Base-by-base conservation (phyloP, 73 alveolate species). In the Paramecium biaurelia region DNA sequence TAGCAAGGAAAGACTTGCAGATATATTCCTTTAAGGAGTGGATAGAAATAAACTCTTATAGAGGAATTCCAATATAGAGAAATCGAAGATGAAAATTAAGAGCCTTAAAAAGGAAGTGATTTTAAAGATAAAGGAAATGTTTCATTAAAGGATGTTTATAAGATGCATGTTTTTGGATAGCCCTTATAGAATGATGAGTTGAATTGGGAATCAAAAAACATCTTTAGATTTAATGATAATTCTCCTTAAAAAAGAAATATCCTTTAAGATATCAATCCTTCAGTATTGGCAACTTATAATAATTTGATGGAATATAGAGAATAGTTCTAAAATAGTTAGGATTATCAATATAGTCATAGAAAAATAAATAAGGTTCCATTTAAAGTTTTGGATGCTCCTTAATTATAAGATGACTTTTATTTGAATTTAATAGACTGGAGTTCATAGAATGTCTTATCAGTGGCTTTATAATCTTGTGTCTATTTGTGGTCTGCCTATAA, bases 381-480 rank as follows among this genome's bases (percentile, higher is more conserved):
- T 92, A 99, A 99, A 93, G 99, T 99, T 20, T 96, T 99, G 45
- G 99, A 99, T 92, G 99, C 99, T 2, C 99, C 99, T 0, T 92
- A 97, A 89, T 96, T 99, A 37, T 92, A 97, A 93, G 99, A 95
- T 93, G 99, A 99, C 95, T 99, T 98, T 94, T 99, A 99, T 96
- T 94, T 99, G 34, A 98, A 99, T 94, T 93, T 99, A 58, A 96
- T 99, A 34, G 99, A 98, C 93, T 98, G 99, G 99, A 96, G 99
- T 7, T 92, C 98, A 3, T 84, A 92, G 56, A 98, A 98, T 84
- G 97, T 96, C 53, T 85, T 98, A 28, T 97, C 99, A 9, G 99
- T 95, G 0, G 99, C 98, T 24, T 85, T 95, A 49, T 99, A 95
- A 67, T 92, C 95, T 47, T 93, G 95, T 67, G 96, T 96, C 45